phyloP scores from a whole-genome alignment of 2,329 filamentous ascomycete genomes.

The Chrysoporthe deuterocubensis region DNA sequence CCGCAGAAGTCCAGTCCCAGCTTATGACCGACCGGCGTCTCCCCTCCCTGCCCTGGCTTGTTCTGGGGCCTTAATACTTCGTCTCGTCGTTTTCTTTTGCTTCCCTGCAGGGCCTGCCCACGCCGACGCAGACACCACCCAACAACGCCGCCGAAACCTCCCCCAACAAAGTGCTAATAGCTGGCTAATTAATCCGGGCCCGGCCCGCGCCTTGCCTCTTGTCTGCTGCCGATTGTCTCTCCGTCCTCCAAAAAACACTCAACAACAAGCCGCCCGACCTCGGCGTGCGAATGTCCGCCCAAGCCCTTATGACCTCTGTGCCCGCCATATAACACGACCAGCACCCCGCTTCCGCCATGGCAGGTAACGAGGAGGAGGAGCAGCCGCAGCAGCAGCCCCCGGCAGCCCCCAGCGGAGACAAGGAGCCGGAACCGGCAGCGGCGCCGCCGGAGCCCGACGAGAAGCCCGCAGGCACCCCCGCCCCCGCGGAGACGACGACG shows the following conservation, averaged over 20 bases:
- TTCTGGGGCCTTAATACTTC: too few species aligned
- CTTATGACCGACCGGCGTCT: too few species aligned
- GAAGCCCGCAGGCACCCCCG: background rate
- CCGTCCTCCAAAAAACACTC: background rate
- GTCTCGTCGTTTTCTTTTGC: background rate
- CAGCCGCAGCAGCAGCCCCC: background rate
- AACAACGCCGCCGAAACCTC: too few species aligned
- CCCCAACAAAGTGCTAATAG: background rate
- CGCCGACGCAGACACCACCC: too few species aligned
- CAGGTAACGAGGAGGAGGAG: slow-evolving; percentile 17
- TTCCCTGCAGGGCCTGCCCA: too few species aligned
- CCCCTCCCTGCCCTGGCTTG: background rate
- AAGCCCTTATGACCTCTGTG: background rate
- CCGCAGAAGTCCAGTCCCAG: too few species aligned
- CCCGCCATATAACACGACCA: background rate
- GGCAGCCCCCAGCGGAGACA: background rate
- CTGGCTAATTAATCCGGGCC: background rate
- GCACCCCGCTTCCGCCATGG: slow-evolving; percentile 8
- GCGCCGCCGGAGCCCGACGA: background rate
- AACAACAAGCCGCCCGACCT: background rate
- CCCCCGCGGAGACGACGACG: background rate
- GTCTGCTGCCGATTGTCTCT: background rate
- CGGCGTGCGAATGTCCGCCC: background rate
- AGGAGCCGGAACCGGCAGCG: background rate
- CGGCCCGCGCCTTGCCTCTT: slow-evolving; percentile 3